Conservation (phyloP, 1,284 basidiomycete species). For the Xanthoconium separans region DNA sequence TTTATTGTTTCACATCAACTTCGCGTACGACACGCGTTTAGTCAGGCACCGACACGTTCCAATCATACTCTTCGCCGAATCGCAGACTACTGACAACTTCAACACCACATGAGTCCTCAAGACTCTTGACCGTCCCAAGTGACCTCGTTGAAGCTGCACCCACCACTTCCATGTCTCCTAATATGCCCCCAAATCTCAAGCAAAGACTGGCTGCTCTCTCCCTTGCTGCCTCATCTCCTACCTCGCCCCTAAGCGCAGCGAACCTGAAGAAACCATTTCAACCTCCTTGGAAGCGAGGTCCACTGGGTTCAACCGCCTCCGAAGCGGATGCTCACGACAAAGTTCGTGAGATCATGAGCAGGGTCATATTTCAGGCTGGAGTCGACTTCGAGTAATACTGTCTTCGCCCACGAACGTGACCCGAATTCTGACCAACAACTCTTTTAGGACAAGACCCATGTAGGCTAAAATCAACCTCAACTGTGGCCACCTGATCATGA, state of each 20-base stretch:
- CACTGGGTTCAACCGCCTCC: slow-evolving; percentile 9
- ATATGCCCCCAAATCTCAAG: slow-evolving; percentile 46
- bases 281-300: slow-evolving; percentile 25
- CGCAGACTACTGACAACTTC: not conserved
- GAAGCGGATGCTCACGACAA: slow-evolving; percentile 40
- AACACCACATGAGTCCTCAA: slow-evolving; percentile 7
- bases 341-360: slow-evolving; percentile 64
- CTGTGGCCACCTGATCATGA: not conserved
- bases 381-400: slow-evolving; percentile 76
- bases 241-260: slow-evolving; percentile 35
- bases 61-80: not conserved
- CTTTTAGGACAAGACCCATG: slow-evolving; percentile 79
- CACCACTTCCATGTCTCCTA: not conserved
- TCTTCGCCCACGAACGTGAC: slow-evolving; percentile 11
- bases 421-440: slow-evolving; percentile 7
- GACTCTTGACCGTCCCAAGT: not conserved
- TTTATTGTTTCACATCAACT: not conserved
- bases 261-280: slow-evolving; percentile 35
- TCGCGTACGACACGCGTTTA: not conserved
- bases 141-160: not conserved
- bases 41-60: slow-evolving; percentile 12
- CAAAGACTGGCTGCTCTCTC: slow-evolving; percentile 60
- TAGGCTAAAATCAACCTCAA: slow-evolving; percentile 38
- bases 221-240: slow-evolving; percentile 44
- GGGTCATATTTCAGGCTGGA: slow-evolving; percentile 82